Base-by-base conservation (phyloP, 2,329 filamentous ascomycete genomes). In the Balansia obtecta region DNA sequence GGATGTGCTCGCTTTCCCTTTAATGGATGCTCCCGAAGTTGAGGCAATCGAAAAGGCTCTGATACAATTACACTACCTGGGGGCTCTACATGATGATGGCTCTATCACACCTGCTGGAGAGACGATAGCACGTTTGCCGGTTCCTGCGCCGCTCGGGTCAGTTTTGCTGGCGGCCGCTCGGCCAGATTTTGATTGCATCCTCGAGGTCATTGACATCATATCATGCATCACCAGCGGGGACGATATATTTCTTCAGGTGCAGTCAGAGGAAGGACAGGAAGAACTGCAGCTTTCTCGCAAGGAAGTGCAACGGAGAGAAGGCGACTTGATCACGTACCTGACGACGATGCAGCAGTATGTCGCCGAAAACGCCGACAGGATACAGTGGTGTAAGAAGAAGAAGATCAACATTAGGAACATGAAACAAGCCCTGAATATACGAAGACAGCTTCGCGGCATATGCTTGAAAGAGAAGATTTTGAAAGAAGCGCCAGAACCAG, bases 171-270 rank as follows among this genome's bases (percentile, higher is more conserved):
- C 88, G 41, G 87, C 90, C 0, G 80, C 83, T 0, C 77, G 78
- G 7, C 77, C 83, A 0, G 79, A 84, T 41, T 78, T 77, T 46
- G 80, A 86, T 57, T 94, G 89, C 57, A 69, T 96, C 1, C 66
- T 83, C 0, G 88, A 95, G 57, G 83, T 82, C 4, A 91, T 98
- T 55, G 93, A 97, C 60, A 84, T 96, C 50, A 86, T 85, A 37
- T 71, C 80, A 0, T 80, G 77, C 53, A 71, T 85, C 20, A 83
- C 79, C 0, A 71, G 78, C 0, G 80, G 81, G 41, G 78, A 82
- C 46, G 79, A 81, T 52, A 76, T 84, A 11, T 84, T 83, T 57
- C 63, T 79, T 11, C 77, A 80, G 44, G 64, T 81, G 0, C 75
- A 77, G 45, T 76, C 75, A 0, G 78, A 82, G 54, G 76, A 82